These are phyloP conservation scores for Aspergillus ibericus DNA, from an alignment of 2,329 filamentous ascomycete species.

Conservation along the genomic window DNA sequence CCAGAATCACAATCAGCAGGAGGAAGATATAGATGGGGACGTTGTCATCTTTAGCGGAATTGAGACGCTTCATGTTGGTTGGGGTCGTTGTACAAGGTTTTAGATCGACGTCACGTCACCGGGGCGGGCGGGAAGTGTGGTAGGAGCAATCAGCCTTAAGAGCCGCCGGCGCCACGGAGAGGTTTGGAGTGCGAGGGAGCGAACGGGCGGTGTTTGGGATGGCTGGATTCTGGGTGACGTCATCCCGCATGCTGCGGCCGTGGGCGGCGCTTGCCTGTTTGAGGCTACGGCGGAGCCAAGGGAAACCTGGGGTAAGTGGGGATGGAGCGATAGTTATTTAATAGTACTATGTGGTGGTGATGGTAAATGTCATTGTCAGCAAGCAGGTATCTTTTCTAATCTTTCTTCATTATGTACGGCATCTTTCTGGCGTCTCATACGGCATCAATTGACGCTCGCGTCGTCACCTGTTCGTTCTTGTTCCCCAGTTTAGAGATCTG, in stretches of 20 bases:
- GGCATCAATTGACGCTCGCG: slow-evolving; percentile 73
- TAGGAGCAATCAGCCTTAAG: neutral
- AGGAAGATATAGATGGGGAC: slow-evolving; percentile 29
- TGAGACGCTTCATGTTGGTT: slow-evolving; percentile 25
- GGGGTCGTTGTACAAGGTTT: neutral
- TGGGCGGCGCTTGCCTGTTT: slow-evolving; percentile 1
- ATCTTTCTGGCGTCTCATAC: slow-evolving; percentile 38
- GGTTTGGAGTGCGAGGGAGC: too few relatives aligned
- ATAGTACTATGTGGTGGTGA: too few relatives aligned
- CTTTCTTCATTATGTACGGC: neutral
- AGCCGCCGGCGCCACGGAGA: too few relatives aligned
- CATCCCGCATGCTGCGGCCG: slow-evolving; percentile 13
- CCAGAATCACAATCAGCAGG: slow-evolving; percentile 27
- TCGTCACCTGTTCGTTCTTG: slow-evolving; percentile 91
- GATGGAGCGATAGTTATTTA: too few relatives aligned
- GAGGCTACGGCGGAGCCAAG: neutral
- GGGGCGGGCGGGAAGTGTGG: neutral
- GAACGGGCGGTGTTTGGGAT: neutral
- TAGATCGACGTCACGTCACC: slow-evolving; percentile 27
- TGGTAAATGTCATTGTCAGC: too few relatives aligned
- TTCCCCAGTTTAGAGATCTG: slow-evolving; percentile 97
- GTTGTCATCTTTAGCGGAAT: slow-evolving; percentile 26
- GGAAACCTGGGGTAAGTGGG: slow-evolving; percentile 10
- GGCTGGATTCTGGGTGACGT: slow-evolving; percentile 15
- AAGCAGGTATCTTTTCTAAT: neutral